Evolutionary conservation across 2,329 filamentous ascomycete genomes (phyloP).

Genomic region (Fusarium pininemorale): DNA sequence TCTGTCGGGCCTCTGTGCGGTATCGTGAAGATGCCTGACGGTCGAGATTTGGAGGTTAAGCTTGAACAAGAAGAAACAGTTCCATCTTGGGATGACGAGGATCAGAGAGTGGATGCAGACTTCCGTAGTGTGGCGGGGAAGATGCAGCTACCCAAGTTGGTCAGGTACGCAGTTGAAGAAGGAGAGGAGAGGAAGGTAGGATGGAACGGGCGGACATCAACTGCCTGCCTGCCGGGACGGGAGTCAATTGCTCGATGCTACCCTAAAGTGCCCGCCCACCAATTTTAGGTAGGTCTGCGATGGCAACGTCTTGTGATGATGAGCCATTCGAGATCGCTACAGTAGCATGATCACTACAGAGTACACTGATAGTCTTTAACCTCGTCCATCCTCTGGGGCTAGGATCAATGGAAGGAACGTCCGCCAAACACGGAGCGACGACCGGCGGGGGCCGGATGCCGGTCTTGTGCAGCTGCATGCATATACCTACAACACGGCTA

Average conservation of each 20-base stretch:
- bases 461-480: constrained; percentile 39
- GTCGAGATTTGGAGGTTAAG: constrained; percentile 20
- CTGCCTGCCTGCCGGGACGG: background rate
- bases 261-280: background rate
- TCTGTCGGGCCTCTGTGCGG: constrained; percentile 10
- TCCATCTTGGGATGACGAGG: constrained; percentile 7
- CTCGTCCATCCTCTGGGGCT: background rate
- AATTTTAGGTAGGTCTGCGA: background rate
- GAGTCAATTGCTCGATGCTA: background rate
- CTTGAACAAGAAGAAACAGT: constrained; percentile 5
- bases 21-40: constrained; percentile 24
- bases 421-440: constrained; percentile 22
- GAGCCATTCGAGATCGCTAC: background rate
- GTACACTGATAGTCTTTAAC: background rate
- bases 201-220: background rate
- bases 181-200: background rate
- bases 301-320: background rate
- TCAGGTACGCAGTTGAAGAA: constrained; percentile 5
- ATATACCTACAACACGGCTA: background rate
- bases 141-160: constrained; percentile 19
- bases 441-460: constrained; percentile 40
- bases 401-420: constrained; percentile 14
- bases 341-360: background rate
- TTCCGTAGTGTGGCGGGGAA: constrained; percentile 31
- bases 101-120: constrained; percentile 22